phyloP scores from a whole-genome alignment of 805 yeast species.

The Candida tibetensis region DNA sequence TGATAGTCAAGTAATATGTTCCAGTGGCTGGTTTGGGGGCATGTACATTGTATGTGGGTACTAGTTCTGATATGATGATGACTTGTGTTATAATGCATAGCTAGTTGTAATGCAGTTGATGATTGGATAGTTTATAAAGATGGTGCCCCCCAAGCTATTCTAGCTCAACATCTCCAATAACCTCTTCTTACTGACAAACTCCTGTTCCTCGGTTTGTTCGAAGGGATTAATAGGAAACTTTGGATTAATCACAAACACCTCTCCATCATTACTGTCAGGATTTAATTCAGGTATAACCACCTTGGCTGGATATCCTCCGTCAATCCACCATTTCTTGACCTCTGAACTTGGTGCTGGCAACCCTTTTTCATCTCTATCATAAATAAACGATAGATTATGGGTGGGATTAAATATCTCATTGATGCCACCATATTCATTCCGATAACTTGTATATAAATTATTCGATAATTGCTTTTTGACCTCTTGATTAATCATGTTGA shows the following conservation, averaged over 20 bases:
- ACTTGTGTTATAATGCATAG: no score
- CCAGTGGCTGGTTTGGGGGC: no score
- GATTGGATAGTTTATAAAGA: no score
- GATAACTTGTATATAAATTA: constrained; percentile 55
- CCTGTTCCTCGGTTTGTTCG: constrained; percentile 47
- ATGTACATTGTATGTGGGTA: no score
- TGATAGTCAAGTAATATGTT: no score
- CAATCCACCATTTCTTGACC: constrained; percentile 86
- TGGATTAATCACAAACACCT: constrained; percentile 58
- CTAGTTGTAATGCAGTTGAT: no score
- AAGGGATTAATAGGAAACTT: constrained; percentile 73
- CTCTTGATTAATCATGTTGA: constrained; percentile 63
- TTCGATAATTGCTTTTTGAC: constrained; percentile 53
- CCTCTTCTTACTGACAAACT: constrained; percentile 40
- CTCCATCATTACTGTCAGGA: constrained; percentile 18
- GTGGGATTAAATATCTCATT: constrained; percentile 33
- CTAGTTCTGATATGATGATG: no score
- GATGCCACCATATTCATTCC: constrained; percentile 43
- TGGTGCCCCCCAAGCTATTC: no score
- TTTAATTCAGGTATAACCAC: constrained; percentile 51
- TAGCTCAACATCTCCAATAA: constrained; percentile 10
- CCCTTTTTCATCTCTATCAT: constrained; percentile 33
- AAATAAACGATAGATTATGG: constrained; percentile 22
- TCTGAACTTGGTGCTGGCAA: constrained; percentile 92
- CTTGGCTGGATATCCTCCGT: constrained; percentile 71